These are phyloP conservation scores for Colletotrichum destructivum DNA, from an alignment of 2,329 filamentous ascomycete genomes.

Conservation along the genomic window DNA sequence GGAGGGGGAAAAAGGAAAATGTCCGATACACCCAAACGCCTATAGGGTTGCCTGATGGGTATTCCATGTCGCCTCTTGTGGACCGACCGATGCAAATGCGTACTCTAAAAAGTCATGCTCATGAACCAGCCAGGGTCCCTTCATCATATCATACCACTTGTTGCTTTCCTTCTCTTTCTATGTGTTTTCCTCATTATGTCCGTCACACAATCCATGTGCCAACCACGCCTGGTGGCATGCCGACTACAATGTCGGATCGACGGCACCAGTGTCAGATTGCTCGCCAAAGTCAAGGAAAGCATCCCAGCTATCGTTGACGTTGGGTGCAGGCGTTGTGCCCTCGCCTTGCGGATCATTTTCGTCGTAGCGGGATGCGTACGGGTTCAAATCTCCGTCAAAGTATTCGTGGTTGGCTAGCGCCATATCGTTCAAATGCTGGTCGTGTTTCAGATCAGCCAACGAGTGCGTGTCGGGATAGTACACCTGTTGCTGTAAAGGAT, in stretches of 20 bases:
- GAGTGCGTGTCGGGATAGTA: conserved; percentile 25
- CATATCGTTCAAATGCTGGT: conserved; percentile 9
- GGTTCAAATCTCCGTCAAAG: conserved; percentile 33
- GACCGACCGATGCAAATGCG: conserved; percentile 40
- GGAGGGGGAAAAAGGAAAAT: neutral
- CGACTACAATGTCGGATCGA: conserved; percentile 30
- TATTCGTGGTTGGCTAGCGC: conserved; percentile 27
- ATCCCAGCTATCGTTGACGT: conserved; percentile 27
- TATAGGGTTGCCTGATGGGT: conserved; percentile 24
- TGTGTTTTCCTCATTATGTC: conserved; percentile 47
- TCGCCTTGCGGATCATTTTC: conserved; percentile 7
- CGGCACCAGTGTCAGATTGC: conserved; percentile 20
- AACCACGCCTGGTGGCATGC: conserved; percentile 3
- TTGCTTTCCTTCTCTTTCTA: conserved; percentile 35
- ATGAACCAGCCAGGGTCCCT: conserved; percentile 32
- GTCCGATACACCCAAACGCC: conserved; percentile 28
- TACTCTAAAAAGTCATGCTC: conserved; percentile 43
- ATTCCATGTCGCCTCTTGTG: conserved; percentile 29
- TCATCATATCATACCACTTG: conserved; percentile 26
- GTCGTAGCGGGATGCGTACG: conserved; percentile 25
- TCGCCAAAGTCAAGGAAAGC: conserved; percentile 44
- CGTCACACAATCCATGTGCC: conserved; percentile 9
- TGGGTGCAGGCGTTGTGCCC: conserved; percentile 16
- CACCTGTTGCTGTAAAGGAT: conserved; percentile 27
- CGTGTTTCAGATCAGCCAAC: conserved; percentile 29